Percentiles rank a stretch among this genome's conserved stretches.
phyloP scores from a whole-genome alignment of 2,329 filamentous ascomycete genomes.

The Sarocladium oryzae region DNA sequence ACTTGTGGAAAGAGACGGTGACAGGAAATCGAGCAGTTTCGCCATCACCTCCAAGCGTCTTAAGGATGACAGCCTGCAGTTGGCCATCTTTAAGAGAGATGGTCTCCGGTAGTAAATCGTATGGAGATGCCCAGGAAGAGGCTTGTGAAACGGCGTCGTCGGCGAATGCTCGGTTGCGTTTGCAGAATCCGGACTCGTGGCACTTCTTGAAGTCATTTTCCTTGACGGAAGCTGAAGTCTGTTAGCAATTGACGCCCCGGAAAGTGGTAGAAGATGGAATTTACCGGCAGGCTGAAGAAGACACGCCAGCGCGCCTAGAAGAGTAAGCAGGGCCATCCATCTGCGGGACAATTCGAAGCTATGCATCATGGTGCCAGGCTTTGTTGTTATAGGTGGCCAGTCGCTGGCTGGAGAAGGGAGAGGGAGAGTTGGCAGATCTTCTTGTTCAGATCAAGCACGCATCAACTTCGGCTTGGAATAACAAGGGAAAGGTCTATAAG shows the following conservation, averaged over 20 bases:
- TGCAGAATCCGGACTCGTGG: constrained; percentile 93
- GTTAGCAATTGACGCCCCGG: constrained; percentile 13
- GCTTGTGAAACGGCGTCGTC: constrained; percentile 63
- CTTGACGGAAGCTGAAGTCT: constrained; percentile 68
- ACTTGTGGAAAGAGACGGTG: constrained; percentile 81
- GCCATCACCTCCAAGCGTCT: constrained; percentile 57
- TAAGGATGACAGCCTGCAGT: constrained; percentile 74
- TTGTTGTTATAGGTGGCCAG: constrained; percentile 12
- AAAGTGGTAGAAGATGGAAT: constrained; percentile 16
- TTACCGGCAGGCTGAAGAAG: constrained; percentile 60
- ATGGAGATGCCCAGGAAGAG: constrained; percentile 71
- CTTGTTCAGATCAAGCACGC: neutral
- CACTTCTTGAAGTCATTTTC: constrained; percentile 97
- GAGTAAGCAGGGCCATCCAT: constrained; percentile 59
- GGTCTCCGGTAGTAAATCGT: constrained; percentile 65
- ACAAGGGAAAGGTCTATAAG: too few species aligned
- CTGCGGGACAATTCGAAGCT: constrained; percentile 44
- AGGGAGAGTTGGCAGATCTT: neutral
- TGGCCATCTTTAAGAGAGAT: constrained; percentile 73
- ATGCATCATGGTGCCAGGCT: constrained; percentile 40
- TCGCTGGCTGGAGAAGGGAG: neutral
- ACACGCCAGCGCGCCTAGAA: constrained; percentile 52
- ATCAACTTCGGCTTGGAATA: too few species aligned
- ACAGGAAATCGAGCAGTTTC: constrained; percentile 75
- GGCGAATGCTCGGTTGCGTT: constrained; percentile 85